Evolutionary conservation across 2,329 filamentous ascomycete species (phyloP), one percentile per base, ranked within the genome.

Genomic region (Raffaelea ambrosiae): DNA sequence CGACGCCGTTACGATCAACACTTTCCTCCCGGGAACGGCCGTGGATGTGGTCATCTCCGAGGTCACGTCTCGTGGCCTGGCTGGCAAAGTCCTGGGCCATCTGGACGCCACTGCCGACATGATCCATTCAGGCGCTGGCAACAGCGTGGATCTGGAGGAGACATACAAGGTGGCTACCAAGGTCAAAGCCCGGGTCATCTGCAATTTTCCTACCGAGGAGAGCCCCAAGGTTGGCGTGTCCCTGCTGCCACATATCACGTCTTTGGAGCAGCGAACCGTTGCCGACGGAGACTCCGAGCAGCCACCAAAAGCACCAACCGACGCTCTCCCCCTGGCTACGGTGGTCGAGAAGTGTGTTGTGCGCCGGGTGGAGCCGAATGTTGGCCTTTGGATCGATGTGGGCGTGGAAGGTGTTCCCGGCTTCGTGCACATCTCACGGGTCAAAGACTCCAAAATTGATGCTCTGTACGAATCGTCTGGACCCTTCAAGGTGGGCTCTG

Each of bases 381-480:
- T 91, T 51, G 94, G 93, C 46, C 72, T 96, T 3, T 95, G 94
- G 58, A 74, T 90, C 16, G 79, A 86, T 55, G 67, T 91, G 22
- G 83, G 82, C 3, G 67, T 84, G 5, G 71, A 77, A 38, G 78
- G 82, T 26, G 71, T 91, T 3, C 72, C 79, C n/a, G 88, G 88
- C 10, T 98, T 96, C 59, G 89, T 94, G 20, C 93, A 98, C 64
- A 94, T 98, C 54, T 98, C 93, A 1, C 81, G 87, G 54, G 78
- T 98, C 52, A 86, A 91, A 50, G 91, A 98, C 62, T 84, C 84
- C 55, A 95, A 93, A 63, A 77, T 96, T 46, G 93, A 97, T 53
- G 79, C 79, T 1, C 72, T 98, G 5, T 86, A 87, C 14, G 80
- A 88, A 53, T 73, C 80, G 3, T 82, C 81, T 18, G 93, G 93